phyloP scores from a whole-genome alignment of 2,329 filamentous ascomycete genomes.

The Venturiaceae sp. region DNA sequence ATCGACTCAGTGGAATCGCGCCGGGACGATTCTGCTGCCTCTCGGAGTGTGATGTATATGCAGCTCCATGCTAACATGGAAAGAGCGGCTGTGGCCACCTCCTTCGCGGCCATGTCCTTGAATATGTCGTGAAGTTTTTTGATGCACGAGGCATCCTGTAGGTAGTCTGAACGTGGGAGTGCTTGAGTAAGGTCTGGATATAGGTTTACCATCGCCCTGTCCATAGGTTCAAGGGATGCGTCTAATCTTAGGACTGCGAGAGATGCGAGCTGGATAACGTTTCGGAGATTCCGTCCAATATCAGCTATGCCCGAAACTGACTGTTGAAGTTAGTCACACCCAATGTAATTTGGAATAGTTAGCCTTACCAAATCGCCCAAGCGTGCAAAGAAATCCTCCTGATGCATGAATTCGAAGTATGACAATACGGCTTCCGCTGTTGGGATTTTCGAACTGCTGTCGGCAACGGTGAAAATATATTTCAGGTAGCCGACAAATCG shows the following conservation, averaged over 20 bases:
- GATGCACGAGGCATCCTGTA: slow-evolving; percentile 61
- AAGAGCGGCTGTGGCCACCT: slow-evolving; percentile 56
- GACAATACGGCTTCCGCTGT: slow-evolving; percentile 49
- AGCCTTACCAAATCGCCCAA: neutral
- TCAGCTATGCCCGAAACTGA: slow-evolving; percentile 10
- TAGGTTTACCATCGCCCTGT: slow-evolving; percentile 7
- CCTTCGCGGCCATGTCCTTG: slow-evolving; percentile 45
- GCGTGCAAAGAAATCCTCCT: slow-evolving; percentile 57
- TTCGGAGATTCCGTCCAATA: neutral
- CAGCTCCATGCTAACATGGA: slow-evolving; percentile 75
- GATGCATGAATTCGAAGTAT: slow-evolving; percentile 68
- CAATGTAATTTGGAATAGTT: neutral
- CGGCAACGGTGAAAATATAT: slow-evolving; percentile 45
- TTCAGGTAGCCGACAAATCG: slow-evolving; percentile 68
- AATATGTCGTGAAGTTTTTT: slow-evolving; percentile 65
- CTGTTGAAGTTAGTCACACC: slow-evolving; percentile 33
- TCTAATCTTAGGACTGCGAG: slow-evolving; percentile 19
- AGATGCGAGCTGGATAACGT: slow-evolving; percentile 11
- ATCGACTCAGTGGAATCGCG: neutral
- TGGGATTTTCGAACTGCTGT: slow-evolving; percentile 28
- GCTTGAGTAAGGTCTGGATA: slow-evolving; percentile 18
- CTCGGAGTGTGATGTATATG: slow-evolving; percentile 30
- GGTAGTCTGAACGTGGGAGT: slow-evolving; percentile 44
- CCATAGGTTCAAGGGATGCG: slow-evolving; percentile 21
- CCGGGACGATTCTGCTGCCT: neutral